phyloP scores from a whole-genome alignment of 2,329 filamentous ascomycete species.

The Colletotrichum scovillei region DNA sequence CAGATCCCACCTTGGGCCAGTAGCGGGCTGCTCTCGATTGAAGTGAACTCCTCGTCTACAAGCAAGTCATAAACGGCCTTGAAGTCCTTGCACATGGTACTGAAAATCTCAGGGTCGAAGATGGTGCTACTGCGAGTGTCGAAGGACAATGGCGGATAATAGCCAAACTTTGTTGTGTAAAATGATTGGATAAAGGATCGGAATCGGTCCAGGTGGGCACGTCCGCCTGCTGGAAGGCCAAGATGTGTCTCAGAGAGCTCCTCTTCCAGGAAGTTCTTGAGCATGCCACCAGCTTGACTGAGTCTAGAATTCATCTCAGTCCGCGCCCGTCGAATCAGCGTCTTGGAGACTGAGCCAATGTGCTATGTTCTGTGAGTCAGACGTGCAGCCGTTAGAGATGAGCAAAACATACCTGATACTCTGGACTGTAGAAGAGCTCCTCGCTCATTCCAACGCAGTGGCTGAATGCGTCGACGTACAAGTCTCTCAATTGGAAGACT shows the following conservation, averaged over 20 bases:
- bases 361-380: slow-evolving; percentile 51
- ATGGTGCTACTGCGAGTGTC: slow-evolving; percentile 50
- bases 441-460: slow-evolving; percentile 85
- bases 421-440: slow-evolving; percentile 63
- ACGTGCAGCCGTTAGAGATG: background rate
- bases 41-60: slow-evolving; percentile 69
- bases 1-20: slow-evolving; percentile 75
- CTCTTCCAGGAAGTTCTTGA: slow-evolving; percentile 77
- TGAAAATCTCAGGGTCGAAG: slow-evolving; percentile 69
- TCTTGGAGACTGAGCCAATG: slow-evolving; percentile 65
- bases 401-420: slow-evolving; percentile 66
- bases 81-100: slow-evolving; percentile 76
- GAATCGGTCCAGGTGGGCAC: slow-evolving; percentile 79
- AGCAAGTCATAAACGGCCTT: slow-evolving; percentile 77
- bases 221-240: slow-evolving; percentile 70
- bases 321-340: slow-evolving; percentile 72
- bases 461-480: slow-evolving; percentile 79
- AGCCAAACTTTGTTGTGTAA: slow-evolving; percentile 75
- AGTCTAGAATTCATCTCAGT: slow-evolving; percentile 75
- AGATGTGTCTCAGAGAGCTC: slow-evolving; percentile 75
- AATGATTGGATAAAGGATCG: slow-evolving; percentile 74
- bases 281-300: slow-evolving; percentile 64
- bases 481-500: slow-evolving; percentile 67
- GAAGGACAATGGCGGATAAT: slow-evolving; percentile 72
- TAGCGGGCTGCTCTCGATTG: slow-evolving; percentile 60